Evolutionary conservation across 129 eudicot species (phyloP), one percentile per base, ranked within the genome.

Genomic region (Arctium minus): DNA sequence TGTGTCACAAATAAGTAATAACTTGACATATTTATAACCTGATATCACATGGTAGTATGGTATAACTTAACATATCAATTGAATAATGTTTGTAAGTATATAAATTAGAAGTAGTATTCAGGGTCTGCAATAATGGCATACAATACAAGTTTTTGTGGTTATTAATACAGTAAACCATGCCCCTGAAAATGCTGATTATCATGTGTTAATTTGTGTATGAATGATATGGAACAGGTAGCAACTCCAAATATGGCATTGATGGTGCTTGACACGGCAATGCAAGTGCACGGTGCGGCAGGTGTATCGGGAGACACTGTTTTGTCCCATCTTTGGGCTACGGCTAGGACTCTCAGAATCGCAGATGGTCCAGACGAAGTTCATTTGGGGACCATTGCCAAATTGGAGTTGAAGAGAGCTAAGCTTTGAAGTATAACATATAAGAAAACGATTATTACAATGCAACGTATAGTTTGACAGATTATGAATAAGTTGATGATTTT

Each of bases 301-400:
- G 31, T 96, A 50, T 96, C 99, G 0, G 94, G 96, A 1, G 98
- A 96, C 87, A 93, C 99, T 17, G 98, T 92, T 80, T 81, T 96
- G 38, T 50, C 96, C 13, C 98, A 89, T 82, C 97, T 96, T 15
- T 96, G 91, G 88, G 98, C 99, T 39, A 83, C 94, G 2, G 85
- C 98, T 11, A 89, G 99, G 81, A 96, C 99, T 13, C 86, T 96
- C 17, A 90, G 99, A 76, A 92, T 96, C 36, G 99, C 99, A 12
- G 99, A 96, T 89, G 99, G 99, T 9, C 99, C 99, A 0, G 98
- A 96, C 78, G 99, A 96, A 81, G 99, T 96, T 67, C 98, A 96
- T 83, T 38, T 96, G 83, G 99, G 96, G 11, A 96, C 99, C 8
- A 96, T 96, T 65, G 99, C 96, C 17, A 96, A 96, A 78, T 29